phyloP scores from a whole-genome alignment of 2,329 filamentous ascomycete genomes.

The Fusarium illudens region DNA sequence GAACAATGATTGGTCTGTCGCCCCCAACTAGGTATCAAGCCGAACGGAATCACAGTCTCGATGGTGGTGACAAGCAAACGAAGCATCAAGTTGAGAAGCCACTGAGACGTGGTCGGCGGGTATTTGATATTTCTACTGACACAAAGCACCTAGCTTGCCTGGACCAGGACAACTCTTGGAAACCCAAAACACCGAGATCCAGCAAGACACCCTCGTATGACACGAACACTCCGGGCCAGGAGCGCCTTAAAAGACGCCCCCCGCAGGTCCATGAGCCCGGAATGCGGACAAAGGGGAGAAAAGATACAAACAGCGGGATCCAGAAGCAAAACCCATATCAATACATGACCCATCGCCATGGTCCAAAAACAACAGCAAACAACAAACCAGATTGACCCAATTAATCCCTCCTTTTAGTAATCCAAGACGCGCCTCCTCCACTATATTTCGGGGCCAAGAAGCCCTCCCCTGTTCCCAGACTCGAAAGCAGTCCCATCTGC shows the following conservation, averaged over 20 bases:
- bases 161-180: neutral
- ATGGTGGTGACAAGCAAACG: neutral
- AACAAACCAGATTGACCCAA: neutral
- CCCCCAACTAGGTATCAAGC: neutral
- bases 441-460: neutral
- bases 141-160: neutral
- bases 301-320: neutral
- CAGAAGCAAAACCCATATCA: neutral
- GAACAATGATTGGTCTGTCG: neutral
- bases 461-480: neutral
- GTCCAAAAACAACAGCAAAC: neutral
- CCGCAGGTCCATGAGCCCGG: neutral
- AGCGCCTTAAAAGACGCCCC: neutral
- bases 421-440: constrained; percentile 1
- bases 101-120: neutral
- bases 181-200: neutral
- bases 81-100: neutral
- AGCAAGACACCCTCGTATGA: neutral
- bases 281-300: neutral
- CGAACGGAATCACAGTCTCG: neutral
- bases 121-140: neutral
- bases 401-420: neutral
- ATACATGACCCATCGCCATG: neutral
- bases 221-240: neutral
- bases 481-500: constrained; percentile 1